Evolutionary conservation across 2,329 filamentous ascomycete genomes (phyloP), one percentile per base, ranked within the genome.

Genomic region (Xylaria hypoxylon): DNA sequence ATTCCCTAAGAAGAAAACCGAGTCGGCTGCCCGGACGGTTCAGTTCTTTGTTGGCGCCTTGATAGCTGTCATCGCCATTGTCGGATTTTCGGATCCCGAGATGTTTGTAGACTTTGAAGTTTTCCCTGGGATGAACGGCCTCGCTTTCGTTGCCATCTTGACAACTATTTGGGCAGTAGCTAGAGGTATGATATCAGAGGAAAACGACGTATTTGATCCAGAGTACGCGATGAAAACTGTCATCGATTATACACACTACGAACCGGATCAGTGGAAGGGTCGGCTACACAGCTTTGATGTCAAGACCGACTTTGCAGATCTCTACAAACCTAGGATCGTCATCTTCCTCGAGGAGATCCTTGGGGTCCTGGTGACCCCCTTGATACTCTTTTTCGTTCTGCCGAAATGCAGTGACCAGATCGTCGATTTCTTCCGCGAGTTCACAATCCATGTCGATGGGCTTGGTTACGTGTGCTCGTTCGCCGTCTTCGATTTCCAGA

Each of bases 371-470:
- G 90, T 97, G 64, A 97, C 95, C 0, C 96, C 96, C 0, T 90
- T 97, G 73, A 87, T 99, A 47, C 86, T 99, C 13, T 92, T 94
- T 81, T 91, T 92, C 76, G 94, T 92, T 68, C 85, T 98, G 38
- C 93, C 94, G 0, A 91, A 90, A 72, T 96, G 92, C 78, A 95
- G 92, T 77, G 95, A 98, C 72, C 92, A 94, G 65, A 91, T 99
- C 69, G 90, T 98, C 65, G 96, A 99, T 80, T 99, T 99, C 80
- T 98, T 99, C 83, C 90, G 96, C 44, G 96, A 99, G 77, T 97
- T 98, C 73, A 98, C 96, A 0, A 90, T 99, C 24, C 94, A 99
- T 73, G 95, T 99, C 17, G 96, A 99, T 75, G 96, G 96, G 0
- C 86, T 99, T 40, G 96, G 96, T 24, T 95, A 97, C 71, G 93